phyloP scores from a whole-genome alignment of 1,139 yeast genomes.

The Yamadazyma mexicana region DNA sequence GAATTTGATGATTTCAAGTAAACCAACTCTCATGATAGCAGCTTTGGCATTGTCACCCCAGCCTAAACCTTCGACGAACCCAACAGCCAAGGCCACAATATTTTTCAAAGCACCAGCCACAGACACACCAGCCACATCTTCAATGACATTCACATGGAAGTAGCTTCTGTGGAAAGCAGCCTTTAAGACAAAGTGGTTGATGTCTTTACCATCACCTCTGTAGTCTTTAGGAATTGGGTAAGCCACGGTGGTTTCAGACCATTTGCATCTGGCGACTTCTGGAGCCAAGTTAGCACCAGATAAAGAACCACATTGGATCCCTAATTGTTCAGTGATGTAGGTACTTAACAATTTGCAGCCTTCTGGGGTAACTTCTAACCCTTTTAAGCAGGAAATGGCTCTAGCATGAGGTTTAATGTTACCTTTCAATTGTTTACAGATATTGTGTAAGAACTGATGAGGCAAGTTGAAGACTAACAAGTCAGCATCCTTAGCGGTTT shows the following conservation, averaged over 20 bases:
- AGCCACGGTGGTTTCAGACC: slow-evolving; percentile 95
- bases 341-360: slow-evolving; percentile 81
- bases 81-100: slow-evolving; percentile 90
- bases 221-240: slow-evolving; percentile 71
- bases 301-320: slow-evolving; percentile 88
- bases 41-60: slow-evolving; percentile 99
- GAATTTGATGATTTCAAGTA: slow-evolving; percentile 72
- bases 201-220: slow-evolving; percentile 71
- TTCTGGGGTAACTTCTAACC: slow-evolving; percentile 76
- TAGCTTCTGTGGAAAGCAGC: slow-evolving; percentile 90
- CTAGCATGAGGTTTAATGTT: slow-evolving; percentile 65
- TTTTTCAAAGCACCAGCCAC: slow-evolving; percentile 95
- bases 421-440: slow-evolving; percentile 75
- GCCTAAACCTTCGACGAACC: slow-evolving; percentile 92
- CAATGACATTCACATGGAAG: slow-evolving; percentile 88
- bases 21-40: slow-evolving; percentile 92
- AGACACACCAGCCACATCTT: slow-evolving; percentile 91
- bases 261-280: slow-evolving; percentile 89
- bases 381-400: slow-evolving; percentile 92
- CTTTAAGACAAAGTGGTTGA: slow-evolving; percentile 67
- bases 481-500: slow-evolving; percentile 56
- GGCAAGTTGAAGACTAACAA: slow-evolving; percentile 88
- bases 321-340: slow-evolving; percentile 71
- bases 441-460: slow-evolving; percentile 81
- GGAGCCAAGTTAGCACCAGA: slow-evolving; percentile 95